Conservation (phyloP, 2,329 filamentous ascomycete species). For the Talaromyces sp. region DNA sequence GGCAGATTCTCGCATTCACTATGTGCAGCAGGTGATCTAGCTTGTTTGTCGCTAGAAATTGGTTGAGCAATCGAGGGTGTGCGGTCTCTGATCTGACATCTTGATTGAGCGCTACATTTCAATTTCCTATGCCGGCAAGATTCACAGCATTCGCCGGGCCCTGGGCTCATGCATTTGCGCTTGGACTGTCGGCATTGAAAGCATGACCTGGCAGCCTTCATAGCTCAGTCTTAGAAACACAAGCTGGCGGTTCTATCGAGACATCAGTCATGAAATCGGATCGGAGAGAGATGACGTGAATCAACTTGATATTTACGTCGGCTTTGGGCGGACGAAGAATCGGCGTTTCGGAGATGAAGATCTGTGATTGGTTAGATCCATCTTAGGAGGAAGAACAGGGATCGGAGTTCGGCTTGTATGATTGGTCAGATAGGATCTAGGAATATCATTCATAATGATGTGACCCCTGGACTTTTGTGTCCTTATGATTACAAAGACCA, state of each 20-base stretch:
- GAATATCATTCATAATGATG: not conserved
- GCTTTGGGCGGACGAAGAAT: not conserved
- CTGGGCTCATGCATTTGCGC: not conserved
- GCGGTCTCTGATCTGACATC: not conserved
- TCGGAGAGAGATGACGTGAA: not conserved
- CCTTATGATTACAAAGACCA: not conserved
- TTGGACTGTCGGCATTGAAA: not conserved
- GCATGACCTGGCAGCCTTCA: not conserved
- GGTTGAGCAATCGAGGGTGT: not conserved
- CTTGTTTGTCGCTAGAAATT: not conserved
- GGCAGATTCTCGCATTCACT: not conserved
- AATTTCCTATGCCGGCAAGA: not conserved
- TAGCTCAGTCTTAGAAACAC: not conserved
- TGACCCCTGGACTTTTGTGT: not conserved
- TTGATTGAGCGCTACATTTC: not conserved
- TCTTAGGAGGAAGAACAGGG: not conserved
- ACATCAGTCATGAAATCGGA: not conserved
- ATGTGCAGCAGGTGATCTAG: not conserved
- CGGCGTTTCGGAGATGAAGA: not conserved
- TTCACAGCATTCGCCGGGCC: not conserved
- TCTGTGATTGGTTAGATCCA: not conserved
- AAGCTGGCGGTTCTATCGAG: not conserved
- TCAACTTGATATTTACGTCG: not conserved
- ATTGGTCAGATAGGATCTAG: not conserved
- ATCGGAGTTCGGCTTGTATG: not conserved